Evolutionary conservation across 2,329 filamentous ascomycete genomes (phyloP).

Genomic region (Fusarium marasasianum): DNA sequence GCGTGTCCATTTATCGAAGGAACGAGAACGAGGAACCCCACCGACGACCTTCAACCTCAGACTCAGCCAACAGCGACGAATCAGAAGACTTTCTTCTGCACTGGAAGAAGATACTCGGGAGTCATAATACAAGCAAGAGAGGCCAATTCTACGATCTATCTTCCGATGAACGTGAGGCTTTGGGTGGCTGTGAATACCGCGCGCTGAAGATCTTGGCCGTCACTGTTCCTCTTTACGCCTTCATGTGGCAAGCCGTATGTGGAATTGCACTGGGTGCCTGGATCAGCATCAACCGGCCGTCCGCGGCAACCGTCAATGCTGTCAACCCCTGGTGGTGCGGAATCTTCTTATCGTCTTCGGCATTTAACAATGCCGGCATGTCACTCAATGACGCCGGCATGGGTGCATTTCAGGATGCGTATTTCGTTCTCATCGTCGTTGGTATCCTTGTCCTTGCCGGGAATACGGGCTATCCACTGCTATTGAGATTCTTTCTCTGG

Average conservation of each 20-base stretch:
- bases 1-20: slow-evolving; percentile 34
- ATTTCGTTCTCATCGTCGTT: slow-evolving; percentile 63
- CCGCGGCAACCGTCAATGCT: slow-evolving; percentile 61
- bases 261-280: slow-evolving; percentile 69
- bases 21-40: slow-evolving; percentile 15
- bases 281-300: slow-evolving; percentile 62
- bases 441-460: slow-evolving; percentile 69
- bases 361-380: slow-evolving; percentile 79
- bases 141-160: slow-evolving; percentile 64
- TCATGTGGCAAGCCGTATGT: slow-evolving; percentile 67
- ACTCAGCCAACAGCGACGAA: slow-evolving; percentile 35
- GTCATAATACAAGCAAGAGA: slow-evolving; percentile 58
- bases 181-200: slow-evolving; percentile 72
- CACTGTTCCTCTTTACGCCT: slow-evolving; percentile 69
- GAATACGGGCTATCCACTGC: slow-evolving; percentile 72
- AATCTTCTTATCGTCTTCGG: slow-evolving; percentile 72
- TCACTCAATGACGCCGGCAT: slow-evolving; percentile 73
- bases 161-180: slow-evolving; percentile 62
- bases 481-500: slow-evolving; percentile 70
- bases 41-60: slow-evolving; percentile 32
- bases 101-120: slow-evolving; percentile 49
- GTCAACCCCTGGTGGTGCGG: slow-evolving; percentile 75
- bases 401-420: slow-evolving; percentile 64
- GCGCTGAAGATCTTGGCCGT: slow-evolving; percentile 68
- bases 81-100: slow-evolving; percentile 43